phyloP scores from a whole-genome alignment of 495 filamentous ascomycete species.

The Penicillium cinerascens region DNA sequence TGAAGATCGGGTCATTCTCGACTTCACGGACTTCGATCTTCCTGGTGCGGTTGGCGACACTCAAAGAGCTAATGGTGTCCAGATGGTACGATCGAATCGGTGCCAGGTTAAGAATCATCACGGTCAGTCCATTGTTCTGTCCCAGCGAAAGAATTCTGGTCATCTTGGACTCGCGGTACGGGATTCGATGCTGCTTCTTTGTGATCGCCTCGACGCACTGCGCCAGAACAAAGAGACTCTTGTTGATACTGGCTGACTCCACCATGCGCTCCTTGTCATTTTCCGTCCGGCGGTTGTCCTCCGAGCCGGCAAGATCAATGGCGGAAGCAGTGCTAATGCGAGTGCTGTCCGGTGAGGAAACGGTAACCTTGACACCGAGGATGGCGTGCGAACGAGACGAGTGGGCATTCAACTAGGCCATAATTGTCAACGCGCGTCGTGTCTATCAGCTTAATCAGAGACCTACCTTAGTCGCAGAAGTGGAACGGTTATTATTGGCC shows the following conservation, averaged over 20 bases:
- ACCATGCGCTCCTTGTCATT: constrained; percentile 91
- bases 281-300: constrained; percentile 91
- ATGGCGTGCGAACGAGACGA: constrained; percentile 93
- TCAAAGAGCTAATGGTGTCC: constrained; percentile 89
- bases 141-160: constrained; percentile 88
- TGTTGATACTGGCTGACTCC: constrained; percentile 98
- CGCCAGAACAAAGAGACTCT: constrained; percentile 88
- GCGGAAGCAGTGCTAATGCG: constrained; percentile 82
- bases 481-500: constrained; percentile 88
- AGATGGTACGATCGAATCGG: constrained; percentile 83
- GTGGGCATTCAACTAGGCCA: constrained; percentile 73
- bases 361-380: constrained; percentile 80
- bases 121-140: constrained; percentile 90
- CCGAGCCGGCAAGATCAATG: constrained; percentile 94
- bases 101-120: constrained; percentile 96
- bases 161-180: constrained; percentile 96
- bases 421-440: constrained; percentile 13
- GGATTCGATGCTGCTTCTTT: constrained; percentile 75
- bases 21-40: constrained; percentile 94
- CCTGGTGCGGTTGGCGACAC: constrained; percentile 93
- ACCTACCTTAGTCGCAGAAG: constrained; percentile 79
- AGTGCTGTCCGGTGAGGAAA: constrained; percentile 67
- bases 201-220: constrained; percentile 96
- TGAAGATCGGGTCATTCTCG: constrained; percentile 87
- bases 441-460: not conserved